Evolutionary conservation across 2,329 filamentous ascomycete species (phyloP), one percentile per base, ranked within the genome.

Genomic region (Lojkania enalia): DNA sequence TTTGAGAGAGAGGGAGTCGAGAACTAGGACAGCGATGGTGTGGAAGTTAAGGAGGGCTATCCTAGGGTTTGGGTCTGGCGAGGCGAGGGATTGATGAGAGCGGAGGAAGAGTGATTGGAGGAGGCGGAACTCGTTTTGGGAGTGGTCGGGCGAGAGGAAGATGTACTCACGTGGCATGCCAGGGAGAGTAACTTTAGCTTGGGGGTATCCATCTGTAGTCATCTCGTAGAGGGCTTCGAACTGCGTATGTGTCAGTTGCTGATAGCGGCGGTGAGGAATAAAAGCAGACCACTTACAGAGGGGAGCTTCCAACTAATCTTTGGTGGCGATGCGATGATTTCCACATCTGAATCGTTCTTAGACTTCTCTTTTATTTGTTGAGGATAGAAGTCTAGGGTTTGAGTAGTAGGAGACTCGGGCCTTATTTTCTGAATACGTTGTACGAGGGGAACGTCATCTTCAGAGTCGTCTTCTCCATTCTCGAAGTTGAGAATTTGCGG

Each of bases 171-270:
- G 48, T 42, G 70, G 27, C 54, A 75, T 43, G 54, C 69, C 51
- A 52, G 71, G 60, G 54, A 71, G 39, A 49, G 72, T 63, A 38
- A 71, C 38, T 56, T 67, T 54, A 53, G 71, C 50, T 39, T 27
- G 35, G 12, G 53, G 51, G 1, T 46, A 15, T 3, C 55, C 52
- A 3, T 52, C 36, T 3, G 11, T 12, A 3, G 19, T 19, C n/a
- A 5, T 19, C 31, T 51, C 35, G 12, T 35, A 25, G 21, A 39
- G 16, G 35, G 37, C n/a, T 38, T 31, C 7, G 47, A 9, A 27
- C 25, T 27, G 7, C 9, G 25, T 27, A 27, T 27, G 25, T 27
- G 7, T 9, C 9, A 9, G n/a, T 27, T 27, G 25, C 9, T 27
- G 25, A 27, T 27, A 27, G 25, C 7, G 25, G 25, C 7, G 25